phyloP scores from a whole-genome alignment of 2,329 filamentous ascomycete genomes.

The Nectriaceae sp. region DNA sequence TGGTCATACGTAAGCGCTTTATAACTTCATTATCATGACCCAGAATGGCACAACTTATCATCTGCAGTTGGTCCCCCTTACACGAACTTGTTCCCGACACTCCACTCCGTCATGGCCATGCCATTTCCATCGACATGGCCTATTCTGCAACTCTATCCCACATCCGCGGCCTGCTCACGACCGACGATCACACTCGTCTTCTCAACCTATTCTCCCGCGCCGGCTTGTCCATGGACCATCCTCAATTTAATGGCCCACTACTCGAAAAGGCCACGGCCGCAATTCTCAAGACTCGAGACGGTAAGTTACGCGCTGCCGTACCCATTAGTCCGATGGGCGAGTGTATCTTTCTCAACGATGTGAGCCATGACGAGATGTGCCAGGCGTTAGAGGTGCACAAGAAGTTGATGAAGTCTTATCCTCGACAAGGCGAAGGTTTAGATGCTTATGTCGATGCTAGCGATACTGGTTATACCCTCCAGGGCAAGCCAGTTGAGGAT shows the following conservation, averaged over 20 bases:
- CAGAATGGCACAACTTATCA: background rate
- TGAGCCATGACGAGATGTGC: slow-evolving; percentile 62
- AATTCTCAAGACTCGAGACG: slow-evolving; percentile 72
- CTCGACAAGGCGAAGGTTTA: slow-evolving; percentile 64
- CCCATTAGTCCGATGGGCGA: slow-evolving; percentile 64
- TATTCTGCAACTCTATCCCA: slow-evolving; percentile 71
- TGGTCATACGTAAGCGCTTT: slow-evolving; percentile 61
- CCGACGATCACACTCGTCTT: slow-evolving; percentile 62
- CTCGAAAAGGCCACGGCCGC: slow-evolving; percentile 67
- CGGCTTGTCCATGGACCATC: slow-evolving; percentile 71
- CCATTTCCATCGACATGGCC: slow-evolving; percentile 76
- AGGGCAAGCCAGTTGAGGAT: slow-evolving; percentile 28
- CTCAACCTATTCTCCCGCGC: slow-evolving; percentile 70
- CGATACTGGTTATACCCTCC: slow-evolving; percentile 61
- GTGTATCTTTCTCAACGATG: slow-evolving; percentile 70
- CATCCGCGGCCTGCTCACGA: slow-evolving; percentile 59
- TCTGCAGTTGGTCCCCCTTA: slow-evolving; percentile 64
- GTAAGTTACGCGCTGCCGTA: slow-evolving; percentile 67
- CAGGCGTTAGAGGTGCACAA: slow-evolving; percentile 64
- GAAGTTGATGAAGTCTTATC: slow-evolving; percentile 61
- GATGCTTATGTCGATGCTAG: slow-evolving; percentile 70
- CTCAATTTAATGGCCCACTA: slow-evolving; percentile 65
- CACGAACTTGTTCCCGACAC: slow-evolving; percentile 70
- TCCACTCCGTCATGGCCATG: slow-evolving; percentile 71
- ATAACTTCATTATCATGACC: background rate